These are phyloP conservation scores for Epichloe sp. DNA, from an alignment of 2,329 filamentous ascomycete species.

Conservation along the genomic window DNA sequence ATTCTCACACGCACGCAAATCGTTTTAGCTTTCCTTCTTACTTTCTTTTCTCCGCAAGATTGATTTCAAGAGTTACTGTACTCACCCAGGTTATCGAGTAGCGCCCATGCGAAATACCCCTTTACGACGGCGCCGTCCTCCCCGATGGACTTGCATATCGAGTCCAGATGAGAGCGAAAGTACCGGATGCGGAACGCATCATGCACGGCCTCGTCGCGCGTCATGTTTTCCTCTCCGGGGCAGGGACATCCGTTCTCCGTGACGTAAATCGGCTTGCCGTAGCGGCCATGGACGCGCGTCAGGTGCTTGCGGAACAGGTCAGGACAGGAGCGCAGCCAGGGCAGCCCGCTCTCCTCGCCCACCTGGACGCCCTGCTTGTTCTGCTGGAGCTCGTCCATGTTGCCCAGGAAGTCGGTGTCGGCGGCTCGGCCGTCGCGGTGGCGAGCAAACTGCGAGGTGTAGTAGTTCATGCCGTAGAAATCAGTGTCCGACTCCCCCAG, in stretches of 20 bases:
- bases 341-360: conserved; percentile 19
- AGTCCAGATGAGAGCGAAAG: conserved; percentile 24
- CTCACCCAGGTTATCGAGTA: conserved; percentile 21
- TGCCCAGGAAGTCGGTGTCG: conserved; percentile 20
- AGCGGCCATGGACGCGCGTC: conserved; percentile 13
- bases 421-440: conserved; percentile 13
- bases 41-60: not conserved
- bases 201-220: conserved; percentile 15
- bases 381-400: conserved; percentile 19
- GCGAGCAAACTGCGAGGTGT: conserved; percentile 23
- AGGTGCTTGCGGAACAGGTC: conserved; percentile 18
- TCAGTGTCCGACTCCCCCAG: conserved; percentile 14
- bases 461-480: conserved; percentile 30
- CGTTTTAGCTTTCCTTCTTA: not conserved
- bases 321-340: conserved; percentile 21
- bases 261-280: conserved; percentile 16
- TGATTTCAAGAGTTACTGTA: too few species aligned
- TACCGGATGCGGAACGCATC: conserved; percentile 24
- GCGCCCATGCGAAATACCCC: conserved; percentile 23
- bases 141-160: conserved; percentile 18
- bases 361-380: conserved; percentile 17
- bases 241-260: conserved; percentile 24
- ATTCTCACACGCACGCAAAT: conserved; percentile 8
- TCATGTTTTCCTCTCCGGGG: conserved; percentile 21
- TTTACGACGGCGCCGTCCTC: conserved; percentile 18